phyloP scores from a whole-genome alignment of 306 rosid genomes.

The Phaseolus lunatus region DNA sequence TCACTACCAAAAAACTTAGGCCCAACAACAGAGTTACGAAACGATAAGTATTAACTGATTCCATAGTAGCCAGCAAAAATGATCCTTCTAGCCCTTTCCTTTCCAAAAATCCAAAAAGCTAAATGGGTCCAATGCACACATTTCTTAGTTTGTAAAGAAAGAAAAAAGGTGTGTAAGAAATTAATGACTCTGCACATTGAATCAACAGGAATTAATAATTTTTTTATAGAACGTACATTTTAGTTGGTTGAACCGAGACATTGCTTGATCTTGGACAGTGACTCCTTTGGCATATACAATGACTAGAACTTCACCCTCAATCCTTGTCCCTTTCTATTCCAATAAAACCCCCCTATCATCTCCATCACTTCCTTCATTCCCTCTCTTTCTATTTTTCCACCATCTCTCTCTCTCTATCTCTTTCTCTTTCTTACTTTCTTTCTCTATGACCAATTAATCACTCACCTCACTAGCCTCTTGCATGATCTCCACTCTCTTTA shows the following conservation, averaged over 20 bases:
- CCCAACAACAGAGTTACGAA: background rate
- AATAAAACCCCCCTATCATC: constrained; percentile 34
- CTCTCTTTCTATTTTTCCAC: background rate
- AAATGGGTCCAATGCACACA: constrained; percentile 40
- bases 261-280: constrained; percentile 39
- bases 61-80: background rate
- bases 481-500: background rate
- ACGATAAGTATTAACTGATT: constrained; percentile 1
- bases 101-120: constrained; percentile 14
- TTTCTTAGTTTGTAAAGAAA: constrained; percentile 28
- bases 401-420: background rate
- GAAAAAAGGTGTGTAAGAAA: constrained; percentile 30
- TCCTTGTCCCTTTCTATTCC: constrained; percentile 46
- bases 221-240: constrained; percentile 41
- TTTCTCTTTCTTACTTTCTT: background rate
- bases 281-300: constrained; percentile 51
- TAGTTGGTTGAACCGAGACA: constrained; percentile 60
- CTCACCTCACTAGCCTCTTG: background rate
- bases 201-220: constrained; percentile 22
- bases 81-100: constrained; percentile 23
- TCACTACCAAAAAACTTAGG: background rate
- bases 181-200: constrained; percentile 50
- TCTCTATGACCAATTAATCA: background rate
- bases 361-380: background rate
- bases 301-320: constrained; percentile 43